These are phyloP conservation scores for Chaetomidium leptoderma DNA, from an alignment of 495 filamentous ascomycete genomes.

Conservation along the genomic window DNA sequence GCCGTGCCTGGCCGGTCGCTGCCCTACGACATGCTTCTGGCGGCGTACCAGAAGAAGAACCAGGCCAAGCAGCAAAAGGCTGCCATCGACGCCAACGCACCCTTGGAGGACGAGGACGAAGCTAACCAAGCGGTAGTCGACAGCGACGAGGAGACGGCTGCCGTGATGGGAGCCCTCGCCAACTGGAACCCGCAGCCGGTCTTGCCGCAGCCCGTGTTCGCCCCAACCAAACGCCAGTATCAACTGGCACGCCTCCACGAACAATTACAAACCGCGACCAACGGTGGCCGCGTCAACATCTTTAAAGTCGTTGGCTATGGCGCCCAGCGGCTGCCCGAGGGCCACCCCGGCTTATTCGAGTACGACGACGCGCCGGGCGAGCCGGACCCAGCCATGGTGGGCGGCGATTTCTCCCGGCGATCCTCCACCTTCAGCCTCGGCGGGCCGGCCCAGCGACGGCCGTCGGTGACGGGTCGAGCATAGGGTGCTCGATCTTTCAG, in stretches of 20 bases:
- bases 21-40: constrained; percentile 91
- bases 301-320: constrained; percentile 48
- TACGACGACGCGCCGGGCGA: constrained; percentile 46
- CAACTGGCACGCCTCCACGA: constrained; percentile 83
- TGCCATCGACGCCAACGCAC: constrained; percentile 87
- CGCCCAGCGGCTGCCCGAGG: constrained; percentile 46
- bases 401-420: constrained; percentile 31
- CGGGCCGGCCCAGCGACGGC: constrained; percentile 37
- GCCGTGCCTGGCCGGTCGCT: constrained; percentile 83
- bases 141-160: constrained; percentile 85
- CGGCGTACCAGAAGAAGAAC: constrained; percentile 97
- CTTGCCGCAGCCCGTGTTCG: constrained; percentile 56
- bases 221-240: constrained; percentile 68
- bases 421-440: constrained; percentile 46
- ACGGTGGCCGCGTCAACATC: constrained; percentile 53
- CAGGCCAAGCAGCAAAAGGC: constrained; percentile 96
- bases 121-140: constrained; percentile 70
- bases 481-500: constrained; percentile 27
- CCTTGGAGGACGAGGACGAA: constrained; percentile 82
- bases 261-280: constrained; percentile 73
- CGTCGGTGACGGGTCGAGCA: constrained; percentile 42
- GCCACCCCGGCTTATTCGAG: constrained; percentile 37
- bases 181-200: constrained; percentile 72
- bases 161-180: constrained; percentile 78
- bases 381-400: constrained; percentile 36